These are phyloP conservation scores for Cutaneotrichosporon cavernicola DNA, from an alignment of 1,284 basidiomycete genomes.

Conservation along the genomic window DNA sequence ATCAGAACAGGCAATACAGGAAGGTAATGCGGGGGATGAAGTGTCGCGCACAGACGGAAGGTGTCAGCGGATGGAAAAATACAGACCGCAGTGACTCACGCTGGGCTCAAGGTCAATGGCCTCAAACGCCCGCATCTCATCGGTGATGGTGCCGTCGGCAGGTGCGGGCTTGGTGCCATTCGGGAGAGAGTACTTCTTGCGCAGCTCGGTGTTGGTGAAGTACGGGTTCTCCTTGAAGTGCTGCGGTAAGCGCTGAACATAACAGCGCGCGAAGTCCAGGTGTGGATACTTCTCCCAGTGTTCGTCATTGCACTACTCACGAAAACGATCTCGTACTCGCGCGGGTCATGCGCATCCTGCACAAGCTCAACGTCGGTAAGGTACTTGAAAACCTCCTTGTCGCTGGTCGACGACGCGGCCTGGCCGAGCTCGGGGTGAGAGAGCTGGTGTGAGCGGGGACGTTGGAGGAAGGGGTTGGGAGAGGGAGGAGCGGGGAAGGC, in stretches of 20 bases:
- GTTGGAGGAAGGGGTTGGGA: neutral
- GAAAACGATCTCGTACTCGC: constrained; percentile 49
- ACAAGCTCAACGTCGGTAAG: constrained; percentile 47
- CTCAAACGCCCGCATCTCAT: constrained; percentile 40
- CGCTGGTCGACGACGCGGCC: constrained; percentile 34
- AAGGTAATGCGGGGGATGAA: neutral
- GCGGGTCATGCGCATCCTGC: constrained; percentile 47
- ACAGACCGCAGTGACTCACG: constrained; percentile 29
- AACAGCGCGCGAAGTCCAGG: neutral
- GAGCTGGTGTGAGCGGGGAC: constrained; percentile 24
- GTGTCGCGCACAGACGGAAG: neutral
- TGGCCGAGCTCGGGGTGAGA: constrained; percentile 30
- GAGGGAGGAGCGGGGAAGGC: too few relatives aligned
- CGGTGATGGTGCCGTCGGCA: constrained; percentile 39
- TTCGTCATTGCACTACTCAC: constrained; percentile 31
- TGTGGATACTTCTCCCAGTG: neutral
- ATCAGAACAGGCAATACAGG: neutral
- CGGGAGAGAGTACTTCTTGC: constrained; percentile 44
- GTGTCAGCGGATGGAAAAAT: neutral
- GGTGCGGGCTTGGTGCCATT: constrained; percentile 31
- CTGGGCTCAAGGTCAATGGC: constrained; percentile 30
- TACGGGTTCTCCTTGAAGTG: constrained; percentile 53
- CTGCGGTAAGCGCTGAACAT: constrained; percentile 16
- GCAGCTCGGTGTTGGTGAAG: constrained; percentile 48
- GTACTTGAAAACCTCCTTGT: constrained; percentile 47